Evolutionary conservation across 306 rosid species (phyloP).

Genomic region (Quercus mongolica): DNA sequence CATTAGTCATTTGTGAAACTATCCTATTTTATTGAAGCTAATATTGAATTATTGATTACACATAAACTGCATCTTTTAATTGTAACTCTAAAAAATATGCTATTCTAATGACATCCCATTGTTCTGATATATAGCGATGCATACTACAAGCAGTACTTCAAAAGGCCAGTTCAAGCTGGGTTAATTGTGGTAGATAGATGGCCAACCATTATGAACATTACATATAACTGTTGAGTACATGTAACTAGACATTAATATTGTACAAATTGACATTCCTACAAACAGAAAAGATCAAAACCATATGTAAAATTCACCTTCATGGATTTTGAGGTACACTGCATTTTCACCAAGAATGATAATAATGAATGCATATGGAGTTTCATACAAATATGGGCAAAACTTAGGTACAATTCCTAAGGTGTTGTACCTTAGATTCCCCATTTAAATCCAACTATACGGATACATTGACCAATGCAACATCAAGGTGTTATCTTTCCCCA

Average conservation of each 20-base stretch:
- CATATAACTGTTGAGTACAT: neutral
- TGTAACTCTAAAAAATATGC: neutral
- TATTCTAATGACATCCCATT: neutral
- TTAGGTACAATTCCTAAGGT: no score
- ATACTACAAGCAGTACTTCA: neutral
- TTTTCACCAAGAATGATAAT: neutral
- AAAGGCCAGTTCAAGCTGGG: neutral
- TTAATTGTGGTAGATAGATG: neutral
- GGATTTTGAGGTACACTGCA: neutral
- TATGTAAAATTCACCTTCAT: neutral
- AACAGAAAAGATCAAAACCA: neutral
- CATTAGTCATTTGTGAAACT: neutral
- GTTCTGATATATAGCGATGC: neutral
- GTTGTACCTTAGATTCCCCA: no score
- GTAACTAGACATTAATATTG: neutral
- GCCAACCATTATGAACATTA: neutral
- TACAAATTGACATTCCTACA: neutral
- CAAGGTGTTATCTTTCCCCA: no score
- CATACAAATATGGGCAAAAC: neutral
- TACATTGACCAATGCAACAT: no score
- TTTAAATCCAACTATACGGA: no score
- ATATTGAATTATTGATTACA: no score
- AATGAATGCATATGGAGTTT: neutral
- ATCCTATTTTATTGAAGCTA: neutral
- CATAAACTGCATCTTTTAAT: neutral